Evolutionary conservation across 108 stramenopile genomes (phyloP).

Genomic region (Mediolabrus comicus): DNA sequence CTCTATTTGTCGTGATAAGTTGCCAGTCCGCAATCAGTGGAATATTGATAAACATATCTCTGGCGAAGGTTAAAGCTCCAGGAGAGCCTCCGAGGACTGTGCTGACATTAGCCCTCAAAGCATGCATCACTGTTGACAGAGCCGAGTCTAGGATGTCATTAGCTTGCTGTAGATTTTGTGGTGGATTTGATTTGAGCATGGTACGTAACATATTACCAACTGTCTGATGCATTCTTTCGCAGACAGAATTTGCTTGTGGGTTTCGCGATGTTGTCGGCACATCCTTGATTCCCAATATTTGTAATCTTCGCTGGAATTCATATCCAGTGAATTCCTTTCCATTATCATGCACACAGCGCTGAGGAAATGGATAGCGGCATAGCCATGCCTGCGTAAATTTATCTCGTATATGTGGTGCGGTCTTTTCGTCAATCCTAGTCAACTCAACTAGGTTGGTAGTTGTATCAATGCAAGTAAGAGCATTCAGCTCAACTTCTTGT

Average conservation of each 20-base stretch:
- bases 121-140: constrained; percentile 29
- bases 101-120: constrained; percentile 15
- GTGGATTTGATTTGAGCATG: constrained; percentile 17
- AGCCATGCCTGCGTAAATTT: constrained; percentile 48
- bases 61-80: constrained; percentile 31
- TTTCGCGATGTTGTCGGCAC: constrained; percentile 5
- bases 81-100: constrained; percentile 23
- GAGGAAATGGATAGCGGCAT: constrained; percentile 42
- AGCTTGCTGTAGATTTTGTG: constrained; percentile 14
- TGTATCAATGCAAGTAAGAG: constrained; percentile 51
- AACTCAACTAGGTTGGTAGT: constrained; percentile 54
- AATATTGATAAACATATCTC: constrained; percentile 46
- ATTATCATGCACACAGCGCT: constrained; percentile 11
- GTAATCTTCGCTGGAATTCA: constrained; percentile 27
- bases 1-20: neutral
- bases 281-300: neutral
- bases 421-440: constrained; percentile 22
- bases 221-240: constrained; percentile 21
- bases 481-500: constrained; percentile 21
- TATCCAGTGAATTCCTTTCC: constrained; percentile 26
- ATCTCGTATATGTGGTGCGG: constrained; percentile 15
- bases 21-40: constrained; percentile 38
- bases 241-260: constrained; percentile 16
- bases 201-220: constrained; percentile 26
- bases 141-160: constrained; percentile 25